Evolutionary conservation across 2,329 filamentous ascomycete genomes (phyloP), one percentile per base, ranked within the genome.

Genomic region (Epicoccum sorghinum): DNA sequence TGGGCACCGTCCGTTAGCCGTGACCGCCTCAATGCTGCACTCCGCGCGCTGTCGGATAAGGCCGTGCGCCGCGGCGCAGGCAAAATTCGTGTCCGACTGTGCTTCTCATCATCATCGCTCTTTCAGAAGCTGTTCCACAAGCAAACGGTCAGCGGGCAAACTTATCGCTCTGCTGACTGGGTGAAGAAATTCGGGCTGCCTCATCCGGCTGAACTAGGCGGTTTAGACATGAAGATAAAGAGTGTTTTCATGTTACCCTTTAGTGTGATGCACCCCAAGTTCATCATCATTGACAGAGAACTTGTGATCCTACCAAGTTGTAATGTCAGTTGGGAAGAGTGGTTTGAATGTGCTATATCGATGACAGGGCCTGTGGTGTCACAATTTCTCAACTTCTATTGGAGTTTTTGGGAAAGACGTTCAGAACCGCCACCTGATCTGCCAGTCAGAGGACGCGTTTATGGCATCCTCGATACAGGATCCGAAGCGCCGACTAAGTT

Each of bases 231-330:
- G 30, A 78, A 81, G 0, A 84, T 92, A 51, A 93, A 91, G 77
- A 91, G 86, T 58, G 79, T 93, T 7, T 96, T 96, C 73, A 86
- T 93, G 58, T 78, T 87, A 2, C 91, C 91, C 0, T 86, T 95
- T 55, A 91, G 89, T 65, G 88, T 96, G n/a, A 89, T 95, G 86
- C 91, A 96, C 68, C 88, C 90, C 0, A 96, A 96, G 66, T 93
- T 90, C 62, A 80, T 93, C 33, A 80, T 95, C 12, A 73, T 93
- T 1, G 91, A 96, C 69, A 82, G 87, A 0, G 72, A 78, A 29
- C 80, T 76, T 2, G 88, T 88, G 0, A 87, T 88, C 64, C 73
- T 95, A 8, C 90, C 90, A 0, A 91, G 88, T 64, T 93, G 89
- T 73, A 96, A 96, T 64, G 85, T 96, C 4, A 92, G 89, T 66